Conservation (phyloP, 2,329 filamentous ascomycete genomes). For the Xylogone sp. region DNA sequence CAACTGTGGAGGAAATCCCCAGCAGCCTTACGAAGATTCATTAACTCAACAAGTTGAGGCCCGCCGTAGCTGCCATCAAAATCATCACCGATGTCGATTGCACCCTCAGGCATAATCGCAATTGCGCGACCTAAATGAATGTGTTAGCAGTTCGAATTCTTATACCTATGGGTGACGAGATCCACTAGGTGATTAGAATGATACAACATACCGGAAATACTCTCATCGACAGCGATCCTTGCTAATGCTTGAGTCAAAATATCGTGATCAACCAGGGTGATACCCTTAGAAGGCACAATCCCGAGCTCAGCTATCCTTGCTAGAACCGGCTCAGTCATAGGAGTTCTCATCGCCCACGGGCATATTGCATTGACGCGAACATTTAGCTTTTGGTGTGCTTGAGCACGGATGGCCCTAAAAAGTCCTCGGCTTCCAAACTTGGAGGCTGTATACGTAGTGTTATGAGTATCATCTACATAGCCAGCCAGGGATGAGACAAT, state of each 20-base stretch:
- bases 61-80: background rate
- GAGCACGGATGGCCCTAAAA: conserved; percentile 32
- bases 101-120: background rate
- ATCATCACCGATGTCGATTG: background rate
- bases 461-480: conserved; percentile 29
- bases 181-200: background rate
- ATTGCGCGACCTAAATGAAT: background rate
- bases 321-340: background rate
- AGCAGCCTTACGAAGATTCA: background rate
- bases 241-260: background rate
- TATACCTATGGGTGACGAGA: background rate
- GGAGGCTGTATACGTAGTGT: conserved; percentile 30
- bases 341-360: conserved; percentile 24
- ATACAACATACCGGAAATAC: background rate
- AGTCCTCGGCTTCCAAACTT: conserved; percentile 35
- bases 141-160: background rate
- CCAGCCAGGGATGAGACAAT: conserved; percentile 31
- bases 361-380: conserved; percentile 33
- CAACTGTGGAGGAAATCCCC: background rate
- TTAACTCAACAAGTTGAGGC: background rate
- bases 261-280: background rate
- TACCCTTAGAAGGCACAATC: background rate
- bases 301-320: background rate
- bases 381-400: conserved; percentile 28
- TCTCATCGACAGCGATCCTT: background rate